Percentiles rank a stretch among this genome's conserved stretches.
phyloP scores from a whole-genome alignment of 371 early-diverging fungal species.

The Zancudomyces culisetae region DNA sequence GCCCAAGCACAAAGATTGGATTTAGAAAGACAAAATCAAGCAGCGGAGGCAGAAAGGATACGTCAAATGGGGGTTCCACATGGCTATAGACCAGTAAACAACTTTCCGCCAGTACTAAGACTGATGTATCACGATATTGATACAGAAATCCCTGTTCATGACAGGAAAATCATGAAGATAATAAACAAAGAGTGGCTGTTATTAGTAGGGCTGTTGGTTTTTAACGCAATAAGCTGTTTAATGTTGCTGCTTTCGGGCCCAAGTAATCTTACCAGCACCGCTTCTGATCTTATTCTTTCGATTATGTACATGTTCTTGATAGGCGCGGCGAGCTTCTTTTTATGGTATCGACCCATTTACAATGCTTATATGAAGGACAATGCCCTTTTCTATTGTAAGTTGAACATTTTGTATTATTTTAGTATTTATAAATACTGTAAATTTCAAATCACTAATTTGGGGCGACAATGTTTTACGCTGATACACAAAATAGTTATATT shows the following conservation, averaged over 20 bases:
- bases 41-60: conserved; percentile 24
- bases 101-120: conserved; percentile 69
- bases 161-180: conserved; percentile 39
- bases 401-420: conserved; percentile 19
- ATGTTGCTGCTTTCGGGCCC: conserved; percentile 45
- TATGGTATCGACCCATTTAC: conserved; percentile 81
- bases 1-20: conserved; percentile 23
- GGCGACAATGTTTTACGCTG: too few relatives aligned
- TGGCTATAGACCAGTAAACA: conserved; percentile 44
- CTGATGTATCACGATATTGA: conserved; percentile 61
- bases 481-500: conserved; percentile 33
- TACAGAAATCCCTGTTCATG: conserved; percentile 45
- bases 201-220: conserved; percentile 42
- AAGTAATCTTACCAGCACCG: conserved; percentile 38
- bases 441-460: too few relatives aligned
- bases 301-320: conserved; percentile 61
- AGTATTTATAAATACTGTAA: not conserved
- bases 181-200: conserved; percentile 61
- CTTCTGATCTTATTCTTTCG: conserved; percentile 55
- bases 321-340: conserved; percentile 52
- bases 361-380: conserved; percentile 75
- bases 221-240: conserved; percentile 62
- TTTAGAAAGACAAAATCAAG: not conserved
- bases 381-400: conserved; percentile 54
- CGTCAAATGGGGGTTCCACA: conserved; percentile 20